Base-by-base conservation (phyloP, 768 basidiomycete species). In the Thelephora aurantiotincta region DNA sequence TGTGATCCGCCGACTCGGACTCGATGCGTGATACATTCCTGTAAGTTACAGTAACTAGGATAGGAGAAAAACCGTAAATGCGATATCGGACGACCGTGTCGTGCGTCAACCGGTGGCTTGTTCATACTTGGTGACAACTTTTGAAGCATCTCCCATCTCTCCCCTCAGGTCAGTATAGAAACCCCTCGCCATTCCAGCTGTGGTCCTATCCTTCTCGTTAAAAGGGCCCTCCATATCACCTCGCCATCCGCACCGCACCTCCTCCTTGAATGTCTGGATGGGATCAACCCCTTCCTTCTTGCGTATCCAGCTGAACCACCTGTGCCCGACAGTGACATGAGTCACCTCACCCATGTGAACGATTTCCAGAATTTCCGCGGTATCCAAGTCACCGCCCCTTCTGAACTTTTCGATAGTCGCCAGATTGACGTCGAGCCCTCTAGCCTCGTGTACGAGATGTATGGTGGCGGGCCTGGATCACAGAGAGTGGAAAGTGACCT, bases 381-480 rank as follows among this genome's bases (percentile, higher is more conserved):
- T 83, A 47, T 82, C 80, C 33, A 49, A 50, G 57, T 87, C 84
- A 16, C 80, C 77, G 11, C 78, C 78, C 34, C 72, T 69, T 5
- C 74, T 66, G 56, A 87, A 84, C 47, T 77, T 74, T 51, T 75
- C 79, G 47, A 91, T 87, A 5, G 84, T 87, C 18, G 69, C 70
- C 0, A 86, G 88, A 57, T 91, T 89, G 46, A 88, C 81, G 62
- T 89, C 88, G 14, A 91, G 68, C 4, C 87, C 87, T 22, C 86
- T 67, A 2, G 86, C 85, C 66, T 89, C 86, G 58, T 87, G 85
- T 1, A 89, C 84, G 13, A 90, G 75, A 54, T 88, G 85, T 55
- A 92, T 84, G 60, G 89, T 88, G 1, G 82, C 82, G 34, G 89
- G 74, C 11, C 86, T 72, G 1, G 84, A 68, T 19, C 76, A 74